phyloP scores from a whole-genome alignment of 2,329 filamentous ascomycete genomes.

The Botrytis tulipae region DNA sequence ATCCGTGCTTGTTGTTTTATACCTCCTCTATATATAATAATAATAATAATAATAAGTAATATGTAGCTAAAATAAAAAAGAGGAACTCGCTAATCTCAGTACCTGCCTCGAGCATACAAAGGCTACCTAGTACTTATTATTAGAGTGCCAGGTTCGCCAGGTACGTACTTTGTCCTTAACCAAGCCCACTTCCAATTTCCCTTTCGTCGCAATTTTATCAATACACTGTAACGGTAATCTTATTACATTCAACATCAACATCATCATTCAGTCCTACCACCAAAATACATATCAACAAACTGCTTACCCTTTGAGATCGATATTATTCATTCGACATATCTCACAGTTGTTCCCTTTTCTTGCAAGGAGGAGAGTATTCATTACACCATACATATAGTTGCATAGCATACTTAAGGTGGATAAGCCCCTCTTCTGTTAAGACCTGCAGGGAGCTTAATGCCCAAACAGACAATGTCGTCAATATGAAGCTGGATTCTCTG shows the following conservation, averaged over 20 bases:
- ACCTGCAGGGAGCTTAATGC: slow-evolving; percentile 19
- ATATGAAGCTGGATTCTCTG: slow-evolving; percentile 9
- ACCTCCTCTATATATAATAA: not conserved
- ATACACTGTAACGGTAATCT: not conserved
- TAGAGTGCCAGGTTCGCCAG: not conserved
- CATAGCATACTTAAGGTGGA: slow-evolving; percentile 9
- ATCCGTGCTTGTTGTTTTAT: not conserved
- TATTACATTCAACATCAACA: not conserved
- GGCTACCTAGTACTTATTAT: not conserved
- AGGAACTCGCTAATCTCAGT: slow-evolving; percentile 1
- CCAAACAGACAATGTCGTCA: slow-evolving; percentile 16
- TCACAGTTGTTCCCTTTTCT: not conserved
- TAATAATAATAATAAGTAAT: not conserved
- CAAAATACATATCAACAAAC: not conserved
- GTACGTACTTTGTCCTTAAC: not conserved
- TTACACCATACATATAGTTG: not conserved
- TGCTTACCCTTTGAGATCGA: not conserved
- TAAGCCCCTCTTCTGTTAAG: slow-evolving; percentile 12
- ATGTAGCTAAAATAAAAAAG: not conserved
- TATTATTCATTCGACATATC: not conserved
- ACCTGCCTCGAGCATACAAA: not conserved
- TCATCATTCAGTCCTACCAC: not conserved
- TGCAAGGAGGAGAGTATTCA: not conserved
- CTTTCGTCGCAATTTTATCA: slow-evolving; percentile 13
- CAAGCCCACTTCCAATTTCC: not conserved